Evolutionary conservation across 805 yeast species (phyloP).

Genomic region (Nakazawaea ambrosiae): DNA sequence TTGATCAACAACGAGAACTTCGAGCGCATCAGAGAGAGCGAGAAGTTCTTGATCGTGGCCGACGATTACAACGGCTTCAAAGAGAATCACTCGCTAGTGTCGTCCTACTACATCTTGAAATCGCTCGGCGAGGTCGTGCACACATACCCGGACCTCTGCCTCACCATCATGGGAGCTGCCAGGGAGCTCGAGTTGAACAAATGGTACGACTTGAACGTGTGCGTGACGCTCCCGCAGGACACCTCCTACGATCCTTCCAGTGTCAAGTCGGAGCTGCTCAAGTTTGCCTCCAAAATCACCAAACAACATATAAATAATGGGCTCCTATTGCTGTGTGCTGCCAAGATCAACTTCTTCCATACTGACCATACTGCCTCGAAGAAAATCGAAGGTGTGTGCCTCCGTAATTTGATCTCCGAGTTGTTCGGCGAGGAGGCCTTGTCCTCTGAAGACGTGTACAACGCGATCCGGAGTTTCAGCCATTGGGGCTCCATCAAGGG

Average conservation of each 20-base stretch:
- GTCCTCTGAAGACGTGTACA: conserved; percentile 32
- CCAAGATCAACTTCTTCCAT: conserved; percentile 46
- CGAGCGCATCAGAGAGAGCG: conserved; percentile 40
- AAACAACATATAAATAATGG: conserved; percentile 33
- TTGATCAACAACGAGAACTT: conserved; percentile 38
- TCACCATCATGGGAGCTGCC: conserved; percentile 42
- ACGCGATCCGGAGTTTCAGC: conserved; percentile 42
- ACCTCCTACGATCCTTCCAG: conserved; percentile 26
- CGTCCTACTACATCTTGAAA: conserved; percentile 36
- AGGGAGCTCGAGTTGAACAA: conserved; percentile 37
- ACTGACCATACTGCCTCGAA: conserved; percentile 44
- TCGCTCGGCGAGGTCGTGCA: conserved; percentile 30
- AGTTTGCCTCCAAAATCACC: conserved; percentile 15
- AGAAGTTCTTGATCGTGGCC: conserved; percentile 39
- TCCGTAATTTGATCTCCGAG: conserved; percentile 30
- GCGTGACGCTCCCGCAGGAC: conserved; percentile 29
- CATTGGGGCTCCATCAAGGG: conserved; percentile 52
- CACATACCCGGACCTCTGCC: conserved; percentile 32
- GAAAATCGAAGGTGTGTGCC: conserved; percentile 38
- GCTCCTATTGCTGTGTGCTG: conserved; percentile 32
- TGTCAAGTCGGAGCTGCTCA: conserved; percentile 26
- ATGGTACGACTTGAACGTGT: conserved; percentile 43
- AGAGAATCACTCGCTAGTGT: conserved; percentile 30
- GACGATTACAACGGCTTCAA: conserved; percentile 16
- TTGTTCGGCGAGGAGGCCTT: conserved; percentile 34